phyloP scores from a whole-genome alignment of 2,329 filamentous ascomycete species.

The Colletotrichum viniferum region DNA sequence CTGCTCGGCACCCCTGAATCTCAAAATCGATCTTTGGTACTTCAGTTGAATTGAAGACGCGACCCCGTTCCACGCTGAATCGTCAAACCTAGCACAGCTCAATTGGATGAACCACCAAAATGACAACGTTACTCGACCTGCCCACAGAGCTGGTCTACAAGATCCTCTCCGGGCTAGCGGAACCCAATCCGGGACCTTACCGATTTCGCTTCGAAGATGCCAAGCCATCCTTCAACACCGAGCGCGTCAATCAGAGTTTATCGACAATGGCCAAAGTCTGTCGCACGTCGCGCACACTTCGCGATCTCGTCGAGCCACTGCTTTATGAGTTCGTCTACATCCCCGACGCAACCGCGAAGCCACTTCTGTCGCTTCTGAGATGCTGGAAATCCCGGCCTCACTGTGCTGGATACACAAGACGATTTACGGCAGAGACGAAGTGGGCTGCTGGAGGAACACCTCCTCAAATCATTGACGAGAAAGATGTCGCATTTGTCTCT shows the following conservation, averaged over 20 bases:
- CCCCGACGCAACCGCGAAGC: not conserved
- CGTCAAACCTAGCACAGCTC: not conserved
- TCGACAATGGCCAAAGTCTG: not conserved
- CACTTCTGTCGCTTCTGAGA: not conserved
- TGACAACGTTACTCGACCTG: not conserved
- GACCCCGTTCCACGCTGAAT: not conserved
- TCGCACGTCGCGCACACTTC: not conserved
- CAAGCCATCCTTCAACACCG: not conserved
- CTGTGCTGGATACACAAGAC: not conserved
- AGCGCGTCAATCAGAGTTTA: not conserved
- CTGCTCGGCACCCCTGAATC: not conserved
- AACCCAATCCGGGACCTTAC: not conserved
- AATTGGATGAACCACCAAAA: not conserved
- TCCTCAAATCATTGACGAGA: not conserved
- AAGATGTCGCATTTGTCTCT: not conserved
- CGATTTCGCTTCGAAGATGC: not conserved
- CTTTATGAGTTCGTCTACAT: not conserved
- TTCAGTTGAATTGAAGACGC: not conserved
- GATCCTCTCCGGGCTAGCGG: not conserved
- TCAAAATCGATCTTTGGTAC: not conserved
- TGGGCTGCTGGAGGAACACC: not conserved
- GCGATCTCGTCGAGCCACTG: not conserved
- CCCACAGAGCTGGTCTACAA: slow-evolving; percentile 6
- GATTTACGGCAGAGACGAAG: not conserved
- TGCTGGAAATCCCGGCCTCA: not conserved